These are phyloP conservation scores for Aspergillus diversus DNA, from an alignment of 495 filamentous ascomycete species.

Conservation along the genomic window DNA sequence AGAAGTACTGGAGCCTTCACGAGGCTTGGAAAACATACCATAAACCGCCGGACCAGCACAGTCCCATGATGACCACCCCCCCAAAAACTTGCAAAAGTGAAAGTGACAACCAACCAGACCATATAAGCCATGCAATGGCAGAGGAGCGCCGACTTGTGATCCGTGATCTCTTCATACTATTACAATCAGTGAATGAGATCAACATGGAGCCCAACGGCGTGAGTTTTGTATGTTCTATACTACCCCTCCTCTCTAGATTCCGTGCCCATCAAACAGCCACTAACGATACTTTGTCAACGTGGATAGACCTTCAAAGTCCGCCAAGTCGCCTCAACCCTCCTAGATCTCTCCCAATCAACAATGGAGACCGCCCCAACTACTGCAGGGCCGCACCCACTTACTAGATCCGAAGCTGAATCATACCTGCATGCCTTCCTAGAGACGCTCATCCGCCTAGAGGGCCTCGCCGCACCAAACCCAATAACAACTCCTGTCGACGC, in stretches of 20 bases:
- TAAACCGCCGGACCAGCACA: slow-evolving; percentile 28
- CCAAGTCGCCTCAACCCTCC: slow-evolving; percentile 73
- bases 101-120: slow-evolving; percentile 31
- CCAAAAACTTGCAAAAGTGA: slow-evolving; percentile 27
- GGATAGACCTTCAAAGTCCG: slow-evolving; percentile 67
- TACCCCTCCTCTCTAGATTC: neutral
- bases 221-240: slow-evolving; percentile 59
- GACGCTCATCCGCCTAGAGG: slow-evolving; percentile 70
- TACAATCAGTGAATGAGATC: slow-evolving; percentile 72
- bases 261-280: neutral
- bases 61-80: slow-evolving; percentile 12
- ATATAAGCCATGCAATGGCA: slow-evolving; percentile 58
- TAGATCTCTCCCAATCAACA: slow-evolving; percentile 60
- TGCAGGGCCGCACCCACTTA: slow-evolving; percentile 39
- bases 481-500: slow-evolving; percentile 2
- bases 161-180: slow-evolving; percentile 70
- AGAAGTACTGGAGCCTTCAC: slow-evolving; percentile 73
- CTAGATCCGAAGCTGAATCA: slow-evolving; percentile 57
- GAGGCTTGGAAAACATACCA: slow-evolving; percentile 52
- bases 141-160: slow-evolving; percentile 74
- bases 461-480: slow-evolving; percentile 25
- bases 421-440: slow-evolving; percentile 70
- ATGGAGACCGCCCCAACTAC: slow-evolving; percentile 38
- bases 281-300: slow-evolving; percentile 9
- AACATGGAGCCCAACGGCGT: slow-evolving; percentile 82